These are phyloP conservation scores for Exsudoporus frostii DNA, from an alignment of 768 basidiomycete species.

Conservation along the genomic window DNA sequence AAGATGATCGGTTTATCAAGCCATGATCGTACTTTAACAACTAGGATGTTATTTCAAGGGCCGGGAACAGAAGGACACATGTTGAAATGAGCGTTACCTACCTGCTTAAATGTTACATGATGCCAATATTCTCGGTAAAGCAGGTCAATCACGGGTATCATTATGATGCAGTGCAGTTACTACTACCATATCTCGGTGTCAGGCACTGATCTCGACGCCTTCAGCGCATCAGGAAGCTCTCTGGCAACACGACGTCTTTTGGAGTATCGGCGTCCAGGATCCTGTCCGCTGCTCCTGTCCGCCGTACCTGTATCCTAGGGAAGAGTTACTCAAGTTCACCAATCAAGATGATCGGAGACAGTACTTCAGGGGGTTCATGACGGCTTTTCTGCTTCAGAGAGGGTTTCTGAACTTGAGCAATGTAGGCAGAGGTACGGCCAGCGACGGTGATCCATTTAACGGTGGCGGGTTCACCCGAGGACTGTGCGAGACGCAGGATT, in stretches of 20 bases:
- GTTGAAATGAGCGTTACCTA: neutral
- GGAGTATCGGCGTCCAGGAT: neutral
- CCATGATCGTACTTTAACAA: neutral
- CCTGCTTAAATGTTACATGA: no score
- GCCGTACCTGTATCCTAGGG: neutral
- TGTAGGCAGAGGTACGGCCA: constrained; percentile 73
- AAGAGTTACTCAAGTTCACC: neutral
- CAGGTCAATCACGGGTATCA: neutral
- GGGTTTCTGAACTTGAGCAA: constrained; percentile 56
- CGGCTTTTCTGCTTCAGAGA: constrained; percentile 6
- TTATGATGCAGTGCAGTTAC: neutral
- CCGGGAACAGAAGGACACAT: neutral
- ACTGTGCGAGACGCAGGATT: constrained; percentile 38
- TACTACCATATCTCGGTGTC: no score
- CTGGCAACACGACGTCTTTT: constrained; percentile 8
- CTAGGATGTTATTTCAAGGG: neutral
- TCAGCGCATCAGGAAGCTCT: neutral
- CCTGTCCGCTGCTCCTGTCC: neutral
- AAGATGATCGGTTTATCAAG: neutral
- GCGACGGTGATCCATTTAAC: constrained; percentile 75
- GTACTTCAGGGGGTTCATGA: neutral
- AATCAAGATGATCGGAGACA: neutral
- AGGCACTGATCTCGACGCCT: neutral
- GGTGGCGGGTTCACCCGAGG: constrained; percentile 65
- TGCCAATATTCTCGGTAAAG: neutral